Percentiles rank a stretch among this genome's conserved stretches.
Conservation (phyloP, 169 alveolate species). For the Fabrea salina region DNA sequence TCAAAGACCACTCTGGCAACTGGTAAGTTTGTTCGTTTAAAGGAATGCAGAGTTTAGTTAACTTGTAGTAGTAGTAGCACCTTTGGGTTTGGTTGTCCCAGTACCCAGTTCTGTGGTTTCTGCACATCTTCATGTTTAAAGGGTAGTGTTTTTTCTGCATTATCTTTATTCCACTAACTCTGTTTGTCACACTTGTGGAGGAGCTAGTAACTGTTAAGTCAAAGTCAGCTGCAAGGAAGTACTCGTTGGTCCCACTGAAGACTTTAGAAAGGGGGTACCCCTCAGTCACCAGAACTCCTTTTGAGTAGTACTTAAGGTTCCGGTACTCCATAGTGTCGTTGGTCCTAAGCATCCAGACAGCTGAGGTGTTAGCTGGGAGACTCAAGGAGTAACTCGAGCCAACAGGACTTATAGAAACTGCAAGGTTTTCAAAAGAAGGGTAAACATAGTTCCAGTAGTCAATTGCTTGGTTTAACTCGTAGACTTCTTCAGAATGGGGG, state of each 20-base stretch:
- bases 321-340: neutral
- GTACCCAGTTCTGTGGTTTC: neutral
- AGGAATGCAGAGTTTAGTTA: neutral
- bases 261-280: neutral
- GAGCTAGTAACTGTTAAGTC: neutral
- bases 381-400: neutral
- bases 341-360: neutral
- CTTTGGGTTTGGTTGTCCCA: neutral
- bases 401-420: neutral
- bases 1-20: neutral
- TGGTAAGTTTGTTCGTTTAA: neutral
- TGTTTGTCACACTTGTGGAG: neutral
- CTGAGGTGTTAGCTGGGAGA: neutral
- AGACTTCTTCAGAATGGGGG: neutral
- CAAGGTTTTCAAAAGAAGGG: neutral
- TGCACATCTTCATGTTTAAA: slow-evolving; percentile 1
- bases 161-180: neutral
- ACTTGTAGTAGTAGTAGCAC: slow-evolving; percentile 12
- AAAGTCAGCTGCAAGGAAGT: neutral
- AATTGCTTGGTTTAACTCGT: neutral
- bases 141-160: neutral
- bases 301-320: neutral
- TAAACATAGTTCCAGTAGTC: neutral
- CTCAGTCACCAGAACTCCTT: neutral
- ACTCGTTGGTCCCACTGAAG: neutral